Conservation (phyloP, 768 basidiomycete genomes). For the Pleurotus eryngii region DNA sequence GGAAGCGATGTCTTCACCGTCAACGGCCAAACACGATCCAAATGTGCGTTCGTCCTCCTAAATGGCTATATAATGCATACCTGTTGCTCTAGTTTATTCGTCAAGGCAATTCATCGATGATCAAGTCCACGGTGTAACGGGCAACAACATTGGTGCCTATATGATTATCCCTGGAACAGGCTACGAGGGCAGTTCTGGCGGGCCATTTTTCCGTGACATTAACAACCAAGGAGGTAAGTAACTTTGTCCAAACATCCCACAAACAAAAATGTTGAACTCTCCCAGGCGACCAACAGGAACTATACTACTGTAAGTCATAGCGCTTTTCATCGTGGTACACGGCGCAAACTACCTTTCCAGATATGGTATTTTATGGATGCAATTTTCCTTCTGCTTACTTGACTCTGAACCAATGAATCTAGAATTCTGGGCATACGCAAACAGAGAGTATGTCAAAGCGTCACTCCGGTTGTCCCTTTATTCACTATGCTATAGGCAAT, state of each 20-base stretch:
- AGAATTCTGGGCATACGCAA: conserved; percentile 37
- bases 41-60: conserved; percentile 12
- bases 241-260: background rate
- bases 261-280: background rate
- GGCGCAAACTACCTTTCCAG: conserved; percentile 10
- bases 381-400: background rate
- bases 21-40: conserved; percentile 28
- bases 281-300: conserved; percentile 28
- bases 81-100: conserved; percentile 21
- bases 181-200: conserved; percentile 28
- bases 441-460: conserved; percentile 25
- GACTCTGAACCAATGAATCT: too few relatives aligned
- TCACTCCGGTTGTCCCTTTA: background rate
- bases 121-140: conserved; percentile 30
- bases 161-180: conserved; percentile 32
- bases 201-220: conserved; percentile 33
- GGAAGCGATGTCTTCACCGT: conserved; percentile 32
- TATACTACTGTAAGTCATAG: conserved; percentile 30
- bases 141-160: conserved; percentile 23
- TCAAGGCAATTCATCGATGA: conserved; percentile 33
- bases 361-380: conserved; percentile 13
- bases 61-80: too few relatives aligned
- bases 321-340: background rate
- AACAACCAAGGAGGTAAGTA: conserved; percentile 30
- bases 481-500: conserved; percentile 13